Conservation (phyloP, 179 eudicot species). For the Silene noctiflora region DNA sequence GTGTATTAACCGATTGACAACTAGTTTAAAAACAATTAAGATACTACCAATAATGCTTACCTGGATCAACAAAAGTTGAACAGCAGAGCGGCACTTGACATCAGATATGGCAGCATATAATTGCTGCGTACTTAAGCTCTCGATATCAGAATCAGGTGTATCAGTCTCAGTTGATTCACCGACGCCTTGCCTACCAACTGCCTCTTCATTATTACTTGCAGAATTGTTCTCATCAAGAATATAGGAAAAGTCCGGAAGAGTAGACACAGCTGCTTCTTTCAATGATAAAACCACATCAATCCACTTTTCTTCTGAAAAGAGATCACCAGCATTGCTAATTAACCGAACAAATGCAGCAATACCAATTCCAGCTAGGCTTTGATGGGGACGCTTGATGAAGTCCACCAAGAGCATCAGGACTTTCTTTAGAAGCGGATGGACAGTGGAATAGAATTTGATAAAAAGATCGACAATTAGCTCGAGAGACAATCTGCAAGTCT, state of each 20-base stretch:
- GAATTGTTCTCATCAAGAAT: slow-evolving; percentile 39
- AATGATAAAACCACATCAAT: slow-evolving; percentile 75
- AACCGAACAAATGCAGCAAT: slow-evolving; percentile 95
- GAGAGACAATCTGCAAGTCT: slow-evolving; percentile 87
- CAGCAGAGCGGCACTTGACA: slow-evolving; percentile 80
- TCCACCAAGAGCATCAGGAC: slow-evolving; percentile 74
- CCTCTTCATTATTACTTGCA: slow-evolving; percentile 41
- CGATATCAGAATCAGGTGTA: slow-evolving; percentile 44
- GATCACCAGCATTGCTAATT: slow-evolving; percentile 87
- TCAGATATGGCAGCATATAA: slow-evolving; percentile 70
- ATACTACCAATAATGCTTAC: slow-evolving; percentile 28
- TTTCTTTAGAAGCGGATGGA: slow-evolving; percentile 77
- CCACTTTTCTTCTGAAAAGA: slow-evolving; percentile 86
- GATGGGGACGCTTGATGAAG: slow-evolving; percentile 92
- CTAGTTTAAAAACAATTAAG: neutral
- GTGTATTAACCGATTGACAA: neutral
- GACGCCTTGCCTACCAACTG: slow-evolving; percentile 30
- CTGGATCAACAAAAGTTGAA: slow-evolving; percentile 90
- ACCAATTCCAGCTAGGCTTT: slow-evolving; percentile 97
- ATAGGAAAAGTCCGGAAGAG: slow-evolving; percentile 85
- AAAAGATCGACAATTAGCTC: slow-evolving; percentile 94
- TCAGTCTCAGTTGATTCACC: slow-evolving; percentile 45
- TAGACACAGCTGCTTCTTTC: slow-evolving; percentile 73
- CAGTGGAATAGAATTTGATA: slow-evolving; percentile 78
- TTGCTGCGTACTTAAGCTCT: slow-evolving; percentile 42